Evolutionary conservation across 2,329 filamentous ascomycete genomes (phyloP), one percentile per base, ranked within the genome.

Genomic region (Exophiala alcalophila): DNA sequence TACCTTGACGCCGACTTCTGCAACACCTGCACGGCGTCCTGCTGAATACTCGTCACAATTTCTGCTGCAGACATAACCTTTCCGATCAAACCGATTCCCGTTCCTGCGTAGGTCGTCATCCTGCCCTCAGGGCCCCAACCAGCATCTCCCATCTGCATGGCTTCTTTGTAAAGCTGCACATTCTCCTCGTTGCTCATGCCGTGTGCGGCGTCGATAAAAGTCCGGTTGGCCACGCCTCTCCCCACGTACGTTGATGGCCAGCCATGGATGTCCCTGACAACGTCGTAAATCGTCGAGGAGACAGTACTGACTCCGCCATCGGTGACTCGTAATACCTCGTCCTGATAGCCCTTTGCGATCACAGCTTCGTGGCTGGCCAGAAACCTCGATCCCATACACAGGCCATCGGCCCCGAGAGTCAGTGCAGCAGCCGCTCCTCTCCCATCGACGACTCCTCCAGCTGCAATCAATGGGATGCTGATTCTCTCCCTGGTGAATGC

Each of bases 321-420:
- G 1, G 48, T 61, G 1, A 69, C 70, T 4, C 65, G 56, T 1
- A 79, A 40, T 0, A 78, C 62, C 40, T 72, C 73, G 11, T 68
- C 49, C 50, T 65, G 65, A 50, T 79, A 79, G 0, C 74, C 76
- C 25, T 60, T 60, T 1, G 71, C 57, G 18, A 80, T 67, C 20
- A 61, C 64, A 2, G 72, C 69, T 56, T 79, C 74, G 0, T 57
- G 52, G 3, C 64, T 59, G 1, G 78, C 78, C 0, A 85, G 69
- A 43, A 83, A 80, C 5, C 80, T 69, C 1, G 82, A 85, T 0
- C 83, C 83, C 67, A 86, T 70, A 0, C 70, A 76, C 0, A 73
- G 69, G 0, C 77, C 81, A 0, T 64, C 59, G 1, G 76, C 74
- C 0, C 77, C 76, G 1, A 79, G 63, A 1, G 65, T 60, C 9